These are phyloP conservation scores for Noccaea caerulescens DNA, from an alignment of 345 rosid species.

Conservation along the genomic window DNA sequence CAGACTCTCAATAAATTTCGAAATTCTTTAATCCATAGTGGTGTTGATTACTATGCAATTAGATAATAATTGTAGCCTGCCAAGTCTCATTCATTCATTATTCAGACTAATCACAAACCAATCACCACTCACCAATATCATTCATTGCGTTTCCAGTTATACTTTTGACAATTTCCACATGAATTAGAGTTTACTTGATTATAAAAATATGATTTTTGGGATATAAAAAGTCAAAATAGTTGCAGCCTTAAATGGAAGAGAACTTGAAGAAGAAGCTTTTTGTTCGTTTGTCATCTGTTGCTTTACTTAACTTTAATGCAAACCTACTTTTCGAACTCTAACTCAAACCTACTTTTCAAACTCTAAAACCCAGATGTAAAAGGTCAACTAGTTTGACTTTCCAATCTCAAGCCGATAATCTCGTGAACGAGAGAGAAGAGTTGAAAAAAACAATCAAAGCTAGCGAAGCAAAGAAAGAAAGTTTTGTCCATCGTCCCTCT, in stretches of 20 bases:
- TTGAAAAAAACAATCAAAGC: constrained; percentile 21
- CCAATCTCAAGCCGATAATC: constrained; percentile 10
- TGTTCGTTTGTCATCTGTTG: neutral
- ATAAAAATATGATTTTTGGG: neutral
- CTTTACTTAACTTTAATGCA: neutral
- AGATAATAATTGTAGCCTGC: constrained; percentile 27
- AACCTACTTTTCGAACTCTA: constrained; percentile 31
- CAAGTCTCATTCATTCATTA: constrained; percentile 25
- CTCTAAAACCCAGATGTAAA: neutral
- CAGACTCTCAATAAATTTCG: constrained; percentile 23
- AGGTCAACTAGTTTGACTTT: constrained; percentile 39
- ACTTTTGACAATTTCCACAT: constrained; percentile 22
- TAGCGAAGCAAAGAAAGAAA: constrained; percentile 16
- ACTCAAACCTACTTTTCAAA: constrained; percentile 33
- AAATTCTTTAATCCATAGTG: constrained; percentile 6
- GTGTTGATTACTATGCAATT: constrained; percentile 18
- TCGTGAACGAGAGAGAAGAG: constrained; percentile 32
- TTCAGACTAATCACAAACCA: constrained; percentile 35
- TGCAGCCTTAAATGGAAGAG: constrained; percentile 26
- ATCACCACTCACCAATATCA: constrained; percentile 23
- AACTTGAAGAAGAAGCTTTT: constrained; percentile 2
- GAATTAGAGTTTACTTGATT: neutral
- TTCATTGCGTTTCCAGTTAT: constrained; percentile 31
- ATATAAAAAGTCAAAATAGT: neutral
- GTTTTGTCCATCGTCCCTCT: constrained; percentile 13